Conservation (phyloP, 768 basidiomycete genomes). For the Boletus fagicola region DNA sequence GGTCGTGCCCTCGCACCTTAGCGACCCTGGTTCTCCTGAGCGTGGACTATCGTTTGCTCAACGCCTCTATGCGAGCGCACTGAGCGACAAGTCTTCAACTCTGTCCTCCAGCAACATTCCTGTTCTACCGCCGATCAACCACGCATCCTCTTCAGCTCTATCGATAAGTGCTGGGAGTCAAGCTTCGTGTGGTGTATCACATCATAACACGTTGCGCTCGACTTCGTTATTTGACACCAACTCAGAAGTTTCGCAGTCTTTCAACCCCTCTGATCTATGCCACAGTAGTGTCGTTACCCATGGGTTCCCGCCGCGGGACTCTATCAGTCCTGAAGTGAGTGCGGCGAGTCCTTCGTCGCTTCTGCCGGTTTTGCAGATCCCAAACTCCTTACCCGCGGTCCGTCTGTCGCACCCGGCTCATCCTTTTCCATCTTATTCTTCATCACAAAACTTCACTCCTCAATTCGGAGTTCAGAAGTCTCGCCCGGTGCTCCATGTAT, state of each 20-base stretch:
- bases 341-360: not conserved
- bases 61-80: slow-evolving; percentile 44
- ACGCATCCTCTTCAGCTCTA: not conserved
- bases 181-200: not conserved
- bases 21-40: slow-evolving; percentile 5
- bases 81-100: slow-evolving; percentile 17
- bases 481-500: not conserved
- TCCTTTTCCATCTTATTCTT: not conserved
- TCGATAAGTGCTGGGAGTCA: not conserved
- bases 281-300: slow-evolving; percentile 11
- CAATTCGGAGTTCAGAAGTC: not conserved
- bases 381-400: not conserved
- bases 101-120: slow-evolving; percentile 4
- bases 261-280: slow-evolving; percentile 18
- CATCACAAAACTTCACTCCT: not conserved
- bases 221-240: slow-evolving; percentile 1
- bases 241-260: not conserved
- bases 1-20: not conserved
- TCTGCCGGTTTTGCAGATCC: not conserved
- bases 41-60: slow-evolving; percentile 38
- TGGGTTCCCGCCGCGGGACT: slow-evolving; percentile 4
- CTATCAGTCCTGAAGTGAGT: not conserved
- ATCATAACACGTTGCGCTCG: slow-evolving; percentile 8
- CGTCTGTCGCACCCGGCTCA: not conserved
- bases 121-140: slow-evolving; percentile 4